Base-by-base conservation (phyloP, 192 early-diverging fungal species). In the Rhizoclosmatium sp. region DNA sequence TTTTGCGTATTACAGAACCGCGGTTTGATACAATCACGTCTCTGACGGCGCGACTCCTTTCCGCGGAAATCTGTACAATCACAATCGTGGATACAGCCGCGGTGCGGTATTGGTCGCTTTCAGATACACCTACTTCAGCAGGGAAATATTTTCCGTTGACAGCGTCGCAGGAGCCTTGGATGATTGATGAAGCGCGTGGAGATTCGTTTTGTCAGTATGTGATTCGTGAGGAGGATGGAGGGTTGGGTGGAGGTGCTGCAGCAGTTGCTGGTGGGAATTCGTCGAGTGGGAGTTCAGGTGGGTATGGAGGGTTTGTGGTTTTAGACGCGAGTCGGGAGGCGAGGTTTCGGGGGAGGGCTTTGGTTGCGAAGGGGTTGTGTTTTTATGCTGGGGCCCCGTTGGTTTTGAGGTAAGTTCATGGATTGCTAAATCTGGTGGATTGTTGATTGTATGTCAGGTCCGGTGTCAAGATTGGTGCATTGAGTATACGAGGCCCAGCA, bases 121-220 rank as follows among this genome's bases (percentile, higher is more conserved):
- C 14, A 51, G 78, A 79, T 48, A 58, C 21, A 10, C n/a, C 70
- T 1, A 72, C 56, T 54, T 21, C 12, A 21, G 14, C 71, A 31
- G 75, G 45, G 39, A 65, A 47, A 44, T 70, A 44, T 59, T 71
- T 71, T 2, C 47, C 58, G 10, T 56, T 12, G n/a, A 4, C 7
- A 5, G 70, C 70, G 2, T 14, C 54, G 2, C 23, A 40, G 16
- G 70, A 72, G 21, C 68, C 78, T 9, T 69, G 40, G 9, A 23
- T 45, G 5, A 3, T 61, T 12, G 19, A 41, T 23, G 78, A 79
- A 54, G 23, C 47, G 5, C 47, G 78, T 5, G n/a, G 41, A 39
- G 78, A 79, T 48, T 69, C 78, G 14, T 79, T 79, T 44, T 79
- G 78, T 41, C 78, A 79, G 39, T 79, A 79, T 46, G 56, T 69